phyloP scores from a whole-genome alignment of 2,329 filamentous ascomycete genomes.

The Colletotrichum sp. region DNA sequence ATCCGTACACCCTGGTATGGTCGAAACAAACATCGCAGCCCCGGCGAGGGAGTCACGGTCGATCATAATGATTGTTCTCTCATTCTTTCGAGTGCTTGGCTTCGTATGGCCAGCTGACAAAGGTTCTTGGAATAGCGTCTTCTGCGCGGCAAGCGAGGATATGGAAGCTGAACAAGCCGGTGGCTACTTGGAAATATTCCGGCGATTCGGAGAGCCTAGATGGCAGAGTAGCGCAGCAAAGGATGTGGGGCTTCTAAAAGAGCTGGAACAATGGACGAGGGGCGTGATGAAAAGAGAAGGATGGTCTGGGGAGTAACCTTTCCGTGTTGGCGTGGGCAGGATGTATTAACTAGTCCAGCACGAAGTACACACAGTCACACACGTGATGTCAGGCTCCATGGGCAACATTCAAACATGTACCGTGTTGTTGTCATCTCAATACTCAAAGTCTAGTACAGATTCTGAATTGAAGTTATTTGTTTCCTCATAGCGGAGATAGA shows the following conservation, averaged over 20 bases:
- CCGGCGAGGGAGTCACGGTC: not conserved
- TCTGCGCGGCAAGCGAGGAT: slow-evolving; percentile 37
- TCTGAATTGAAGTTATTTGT: not conserved
- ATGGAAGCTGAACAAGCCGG: slow-evolving; percentile 43
- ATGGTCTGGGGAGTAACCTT: slow-evolving; percentile 22
- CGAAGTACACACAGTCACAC: not conserved
- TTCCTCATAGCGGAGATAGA: not conserved
- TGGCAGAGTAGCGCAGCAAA: slow-evolving; percentile 38
- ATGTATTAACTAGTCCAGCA: not conserved
- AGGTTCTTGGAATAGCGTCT: slow-evolving; percentile 40
- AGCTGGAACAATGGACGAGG: slow-evolving; percentile 37
- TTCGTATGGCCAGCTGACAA: slow-evolving; percentile 31
- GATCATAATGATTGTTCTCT: not conserved
- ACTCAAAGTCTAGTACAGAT: not conserved
- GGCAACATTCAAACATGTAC: not conserved
- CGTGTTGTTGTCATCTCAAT: not conserved
- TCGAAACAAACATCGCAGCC: not conserved
- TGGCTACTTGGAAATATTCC: slow-evolving; percentile 34
- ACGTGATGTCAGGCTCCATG: not conserved
- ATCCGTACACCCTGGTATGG: not conserved
- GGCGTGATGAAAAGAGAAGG: slow-evolving; percentile 34
- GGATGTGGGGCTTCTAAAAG: slow-evolving; percentile 35
- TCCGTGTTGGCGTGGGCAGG: not conserved
- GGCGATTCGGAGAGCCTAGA: slow-evolving; percentile 31
- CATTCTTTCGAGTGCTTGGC: slow-evolving; percentile 20